A percentile compares a stretch with the other conserved stretches of the same genome.
Evolutionary conservation across 1,284 basidiomycete genomes (phyloP).

Genomic region (Cutaneotrichosporon cavernicola): DNA sequence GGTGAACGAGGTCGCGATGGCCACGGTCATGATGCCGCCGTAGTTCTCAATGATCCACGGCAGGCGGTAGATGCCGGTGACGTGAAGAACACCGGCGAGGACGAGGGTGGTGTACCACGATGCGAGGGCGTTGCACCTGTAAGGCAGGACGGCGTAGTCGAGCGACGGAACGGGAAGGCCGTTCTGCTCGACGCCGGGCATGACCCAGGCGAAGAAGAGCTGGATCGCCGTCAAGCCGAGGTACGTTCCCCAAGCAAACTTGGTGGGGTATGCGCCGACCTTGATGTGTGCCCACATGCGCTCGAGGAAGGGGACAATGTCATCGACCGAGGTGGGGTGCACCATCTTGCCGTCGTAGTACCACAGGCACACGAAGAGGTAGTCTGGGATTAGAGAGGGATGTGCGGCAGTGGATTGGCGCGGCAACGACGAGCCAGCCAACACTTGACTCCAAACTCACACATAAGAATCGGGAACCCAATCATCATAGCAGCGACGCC

Average conservation of each 20-base stretch:
- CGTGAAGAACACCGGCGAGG: conserved; percentile 75
- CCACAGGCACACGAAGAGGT: conserved; percentile 96
- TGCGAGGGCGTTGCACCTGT: conserved; percentile 92
- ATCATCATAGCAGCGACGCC: conserved; percentile 93
- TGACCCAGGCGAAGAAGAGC: conserved; percentile 80
- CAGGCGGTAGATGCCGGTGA: conserved; percentile 79
- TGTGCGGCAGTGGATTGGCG: neutral
- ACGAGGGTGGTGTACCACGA: conserved; percentile 84
- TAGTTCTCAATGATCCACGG: conserved; percentile 96
- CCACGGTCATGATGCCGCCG: conserved; percentile 92
- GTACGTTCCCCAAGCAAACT: conserved; percentile 85
- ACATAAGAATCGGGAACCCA: conserved; percentile 69
- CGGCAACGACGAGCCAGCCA: neutral
- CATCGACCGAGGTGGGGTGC: conserved; percentile 68
- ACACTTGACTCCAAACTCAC: conserved; percentile 32
- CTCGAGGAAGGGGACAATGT: conserved; percentile 74
- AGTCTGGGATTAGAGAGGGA: conserved; percentile 68
- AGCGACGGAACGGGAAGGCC: conserved; percentile 87
- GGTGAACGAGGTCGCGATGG: conserved; percentile 85
- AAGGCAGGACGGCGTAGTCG: conserved; percentile 85
- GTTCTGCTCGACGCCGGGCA: conserved; percentile 84
- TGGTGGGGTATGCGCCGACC: conserved; percentile 86
- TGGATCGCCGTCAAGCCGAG: conserved; percentile 85
- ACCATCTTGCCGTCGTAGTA: conserved; percentile 89
- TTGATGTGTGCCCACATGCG: conserved; percentile 81